phyloP scores from a whole-genome alignment of 2,329 filamentous ascomycete genomes.

The Diaporthe velutina region DNA sequence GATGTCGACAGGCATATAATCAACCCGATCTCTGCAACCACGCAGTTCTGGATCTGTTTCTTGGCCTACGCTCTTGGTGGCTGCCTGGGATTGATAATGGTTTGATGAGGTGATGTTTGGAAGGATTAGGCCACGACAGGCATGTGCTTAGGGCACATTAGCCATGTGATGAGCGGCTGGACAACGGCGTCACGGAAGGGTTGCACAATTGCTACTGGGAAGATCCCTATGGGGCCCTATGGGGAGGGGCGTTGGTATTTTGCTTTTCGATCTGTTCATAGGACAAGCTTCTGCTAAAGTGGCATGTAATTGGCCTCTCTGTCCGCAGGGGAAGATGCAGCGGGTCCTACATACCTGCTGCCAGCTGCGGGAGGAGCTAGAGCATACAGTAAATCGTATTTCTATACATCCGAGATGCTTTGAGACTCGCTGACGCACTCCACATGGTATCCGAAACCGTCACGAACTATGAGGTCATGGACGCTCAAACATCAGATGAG shows the following conservation, averaged over 20 bases:
- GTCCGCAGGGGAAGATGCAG: neutral
- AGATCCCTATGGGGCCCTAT: neutral
- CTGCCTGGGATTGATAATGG: conserved; percentile 14
- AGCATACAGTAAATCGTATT: conserved; percentile 27
- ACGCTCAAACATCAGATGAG: conserved; percentile 21
- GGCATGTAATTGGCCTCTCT: conserved; percentile 17
- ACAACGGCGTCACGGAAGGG: conserved; percentile 24
- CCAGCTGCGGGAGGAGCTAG: conserved; percentile 9
- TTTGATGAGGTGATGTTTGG: conserved; percentile 15
- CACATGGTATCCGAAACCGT: neutral
- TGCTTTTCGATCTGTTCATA: conserved; percentile 18
- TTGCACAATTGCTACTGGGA: conserved; percentile 3
- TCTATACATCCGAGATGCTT: neutral
- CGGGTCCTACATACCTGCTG: neutral
- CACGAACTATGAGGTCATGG: conserved; percentile 15
- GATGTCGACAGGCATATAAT: conserved; percentile 45
- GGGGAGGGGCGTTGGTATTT: conserved; percentile 10
- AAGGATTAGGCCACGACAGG: neutral
- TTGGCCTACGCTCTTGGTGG: conserved; percentile 5
- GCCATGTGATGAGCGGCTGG: neutral
- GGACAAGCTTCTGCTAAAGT: conserved; percentile 6
- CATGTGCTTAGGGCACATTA: conserved; percentile 5
- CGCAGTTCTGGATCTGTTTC: neutral
- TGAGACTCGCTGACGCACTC: neutral
- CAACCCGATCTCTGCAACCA: neutral